Conservation (phyloP, 768 basidiomycete species). For the Auricularia sp. region DNA sequence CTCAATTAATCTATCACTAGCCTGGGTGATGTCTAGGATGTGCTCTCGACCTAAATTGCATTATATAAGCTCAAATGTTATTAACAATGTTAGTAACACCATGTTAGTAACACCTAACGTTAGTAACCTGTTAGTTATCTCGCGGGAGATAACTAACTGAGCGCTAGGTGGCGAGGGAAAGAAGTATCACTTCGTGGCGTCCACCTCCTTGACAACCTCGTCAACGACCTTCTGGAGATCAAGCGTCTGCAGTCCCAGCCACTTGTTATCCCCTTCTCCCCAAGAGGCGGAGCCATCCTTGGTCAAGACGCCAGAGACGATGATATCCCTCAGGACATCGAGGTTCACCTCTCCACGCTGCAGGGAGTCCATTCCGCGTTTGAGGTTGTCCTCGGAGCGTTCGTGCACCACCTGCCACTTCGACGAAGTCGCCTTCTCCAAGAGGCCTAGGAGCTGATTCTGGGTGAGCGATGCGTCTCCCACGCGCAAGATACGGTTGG, state of each 20-base stretch:
- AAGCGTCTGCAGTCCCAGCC: background rate
- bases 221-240: constrained; percentile 2
- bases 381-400: background rate
- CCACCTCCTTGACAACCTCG: background rate
- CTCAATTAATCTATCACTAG: no score
- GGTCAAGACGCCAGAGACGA: background rate
- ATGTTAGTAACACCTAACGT: no score
- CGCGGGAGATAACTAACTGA: no score
- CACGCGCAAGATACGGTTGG: constrained; percentile 2
- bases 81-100: no score
- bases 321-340: background rate
- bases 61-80: no score
- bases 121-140: no score
- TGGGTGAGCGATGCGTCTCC: constrained; percentile 2
- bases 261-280: background rate
- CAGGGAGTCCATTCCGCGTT: background rate
- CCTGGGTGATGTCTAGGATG: no score
- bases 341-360: background rate
- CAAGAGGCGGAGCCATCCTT: background rate
- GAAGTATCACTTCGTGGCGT: no score
- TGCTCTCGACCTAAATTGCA: no score
- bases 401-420: constrained; percentile 1
- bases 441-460: background rate
- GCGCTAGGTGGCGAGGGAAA: no score
- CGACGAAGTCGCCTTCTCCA: background rate